These are phyloP conservation scores for Mycena rebaudengoi DNA, from an alignment of 768 basidiomycete species.

Conservation along the genomic window DNA sequence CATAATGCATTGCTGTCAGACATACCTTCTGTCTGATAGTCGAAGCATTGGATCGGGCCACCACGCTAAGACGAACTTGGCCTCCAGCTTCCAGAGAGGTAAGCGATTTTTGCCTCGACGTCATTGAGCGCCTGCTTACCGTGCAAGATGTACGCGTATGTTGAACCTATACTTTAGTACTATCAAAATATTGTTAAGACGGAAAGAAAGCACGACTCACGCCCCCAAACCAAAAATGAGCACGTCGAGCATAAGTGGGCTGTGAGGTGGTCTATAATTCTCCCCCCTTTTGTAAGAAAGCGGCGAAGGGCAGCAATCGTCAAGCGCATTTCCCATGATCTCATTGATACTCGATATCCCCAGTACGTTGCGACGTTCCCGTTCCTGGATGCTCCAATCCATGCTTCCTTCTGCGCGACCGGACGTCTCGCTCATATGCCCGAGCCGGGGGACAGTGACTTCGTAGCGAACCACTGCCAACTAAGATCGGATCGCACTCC, in stretches of 20 bases:
- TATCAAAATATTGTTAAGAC: neutral
- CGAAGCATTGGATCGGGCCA: constrained; percentile 13
- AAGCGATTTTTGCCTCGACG: neutral
- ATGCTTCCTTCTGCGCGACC: too few species aligned
- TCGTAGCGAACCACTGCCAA: too few species aligned
- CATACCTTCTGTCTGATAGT: constrained; percentile 2
- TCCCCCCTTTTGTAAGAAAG: too few species aligned
- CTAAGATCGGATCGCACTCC: too few species aligned
- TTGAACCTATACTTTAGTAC: neutral
- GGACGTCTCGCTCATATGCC: too few species aligned
- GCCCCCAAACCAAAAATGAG: constrained; percentile 18
- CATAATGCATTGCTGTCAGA: neutral
- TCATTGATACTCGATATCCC: too few species aligned
- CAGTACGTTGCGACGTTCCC: too few species aligned
- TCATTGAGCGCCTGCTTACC: neutral
- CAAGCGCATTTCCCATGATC: neutral
- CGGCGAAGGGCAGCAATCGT: too few species aligned
- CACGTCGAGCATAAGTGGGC: constrained; percentile 8
- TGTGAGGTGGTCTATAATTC: too few species aligned
- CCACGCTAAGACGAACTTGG: constrained; percentile 16
- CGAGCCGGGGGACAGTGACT: too few species aligned
- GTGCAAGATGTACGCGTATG: constrained; percentile 17
- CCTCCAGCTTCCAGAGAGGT: neutral
- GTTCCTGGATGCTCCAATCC: too few species aligned
- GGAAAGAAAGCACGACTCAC: neutral